A percentile compares a stretch with the other conserved stretches of the same genome.
These are phyloP conservation scores for Penicillium silybi DNA, from an alignment of 495 filamentous ascomycete species.

Conservation along the genomic window DNA sequence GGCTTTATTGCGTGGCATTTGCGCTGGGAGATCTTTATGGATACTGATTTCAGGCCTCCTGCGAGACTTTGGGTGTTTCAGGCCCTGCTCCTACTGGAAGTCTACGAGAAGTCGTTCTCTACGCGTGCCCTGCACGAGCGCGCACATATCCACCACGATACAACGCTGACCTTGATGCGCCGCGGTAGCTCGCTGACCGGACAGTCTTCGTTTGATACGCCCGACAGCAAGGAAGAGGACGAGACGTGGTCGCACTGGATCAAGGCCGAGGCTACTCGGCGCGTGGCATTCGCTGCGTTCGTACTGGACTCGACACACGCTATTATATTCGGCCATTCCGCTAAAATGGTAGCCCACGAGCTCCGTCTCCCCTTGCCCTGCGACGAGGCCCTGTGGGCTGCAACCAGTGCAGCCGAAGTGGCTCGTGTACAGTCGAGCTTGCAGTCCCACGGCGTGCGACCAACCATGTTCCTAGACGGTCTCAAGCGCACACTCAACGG, in stretches of 20 bases:
- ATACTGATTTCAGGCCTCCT: constrained; percentile 85
- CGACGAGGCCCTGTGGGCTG: constrained; percentile 91
- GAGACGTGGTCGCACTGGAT: constrained; percentile 98
- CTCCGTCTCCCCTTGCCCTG: constrained; percentile 89
- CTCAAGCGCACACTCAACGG: constrained; percentile 86
- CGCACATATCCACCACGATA: constrained; percentile 95
- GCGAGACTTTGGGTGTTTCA: constrained; percentile 99
- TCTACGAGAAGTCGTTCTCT: constrained; percentile 97
- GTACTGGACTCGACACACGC: constrained; percentile 95
- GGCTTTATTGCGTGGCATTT: constrained; percentile 89
- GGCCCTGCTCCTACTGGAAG: constrained; percentile 79
- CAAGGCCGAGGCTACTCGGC: constrained; percentile 83
- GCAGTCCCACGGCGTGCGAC: constrained; percentile 77
- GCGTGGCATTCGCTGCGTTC: constrained; percentile 92
- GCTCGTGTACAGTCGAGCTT: constrained; percentile 80
- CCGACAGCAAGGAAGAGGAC: constrained; percentile 77
- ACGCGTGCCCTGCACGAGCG: constrained; percentile 88
- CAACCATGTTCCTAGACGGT: constrained; percentile 85
- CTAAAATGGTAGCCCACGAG: constrained; percentile 96
- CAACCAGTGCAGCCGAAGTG: constrained; percentile 84
- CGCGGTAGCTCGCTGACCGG: constrained; percentile 88
- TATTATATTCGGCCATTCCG: constrained; percentile 97
- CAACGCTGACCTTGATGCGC: constrained; percentile 92
- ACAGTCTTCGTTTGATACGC: constrained; percentile 81
- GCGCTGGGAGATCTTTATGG: constrained; percentile 88